Base-by-base conservation (phyloP, 176 grass and related monocot species). In the Puccinellia tenuiflora region DNA sequence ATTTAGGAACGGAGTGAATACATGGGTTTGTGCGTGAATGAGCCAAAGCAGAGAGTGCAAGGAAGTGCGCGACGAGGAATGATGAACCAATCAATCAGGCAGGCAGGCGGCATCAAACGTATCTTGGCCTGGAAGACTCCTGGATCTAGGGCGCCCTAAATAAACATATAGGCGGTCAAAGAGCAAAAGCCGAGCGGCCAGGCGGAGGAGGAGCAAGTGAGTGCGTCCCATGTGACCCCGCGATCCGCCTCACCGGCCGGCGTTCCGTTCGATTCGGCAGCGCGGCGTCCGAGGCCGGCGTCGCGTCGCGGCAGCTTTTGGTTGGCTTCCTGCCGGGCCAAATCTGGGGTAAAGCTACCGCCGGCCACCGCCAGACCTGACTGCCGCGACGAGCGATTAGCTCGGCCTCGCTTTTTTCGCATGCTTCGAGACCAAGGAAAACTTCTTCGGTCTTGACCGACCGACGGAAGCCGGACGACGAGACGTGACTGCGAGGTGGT, bases 161-260 rank as follows among this genome's bases (percentile, higher is more conserved):
- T n/a, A 31, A 68, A 46, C 47, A 71, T 57, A 85, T 37, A 26
- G 4, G 64, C 66, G 15, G 84, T 86, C 76, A 86, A 79, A 79
- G 84, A 57, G 46, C 21, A 22, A 73, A 83, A 83, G 69, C 69
- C 69, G 69, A 60, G 42, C 29, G 9, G 72, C n/a, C 18, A 74
- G 34, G 55, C 17, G n/a, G n/a, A n/a, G n/a, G n/a, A n/a, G n/a
- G 33, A 40, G 8, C 40, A 11, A 11, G 42, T 12, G 42, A 45
- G 43, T 73, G 70, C 43, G 26, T 10, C 71, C 84, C 77, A 80
- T 86, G 84, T 65, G 84, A 13, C 1, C 17, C 16, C 3, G 33
- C 33, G 33, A 9, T 63, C 26, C 39, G 57, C 15, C 57, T 61
- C 69, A n/a, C n/a, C n/a, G n/a, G n/a, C 45, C 69, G 60, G 60